Percentiles rank a stretch among this genome's conserved stretches.
phyloP scores from a whole-genome alignment of 495 filamentous ascomycete species.

The Lasiosphaeriaceae sp. region DNA sequence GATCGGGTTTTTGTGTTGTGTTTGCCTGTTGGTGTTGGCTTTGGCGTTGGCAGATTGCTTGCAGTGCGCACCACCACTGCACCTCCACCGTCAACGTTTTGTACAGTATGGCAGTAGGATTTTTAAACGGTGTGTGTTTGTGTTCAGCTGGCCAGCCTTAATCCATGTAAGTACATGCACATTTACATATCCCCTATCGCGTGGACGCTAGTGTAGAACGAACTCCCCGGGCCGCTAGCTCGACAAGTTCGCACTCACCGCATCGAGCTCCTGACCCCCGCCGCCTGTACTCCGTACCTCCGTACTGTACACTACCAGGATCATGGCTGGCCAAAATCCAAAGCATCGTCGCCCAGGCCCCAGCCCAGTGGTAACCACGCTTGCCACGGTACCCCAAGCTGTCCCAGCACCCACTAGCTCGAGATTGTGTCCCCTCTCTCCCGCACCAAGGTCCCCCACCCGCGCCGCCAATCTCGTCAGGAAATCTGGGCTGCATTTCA shows the following conservation, averaged over 20 bases:
- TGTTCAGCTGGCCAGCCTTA: too few species aligned
- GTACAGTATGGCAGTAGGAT: not conserved
- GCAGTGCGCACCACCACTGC: not conserved
- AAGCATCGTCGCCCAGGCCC: slow-evolving; percentile 21
- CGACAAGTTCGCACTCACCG: slow-evolving; percentile 17
- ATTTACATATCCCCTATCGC: not conserved
- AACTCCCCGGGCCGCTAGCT: slow-evolving; percentile 10
- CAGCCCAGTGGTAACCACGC: slow-evolving; percentile 21
- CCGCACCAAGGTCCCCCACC: slow-evolving; percentile 17
- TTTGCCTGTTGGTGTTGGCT: not conserved
- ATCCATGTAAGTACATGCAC: not conserved
- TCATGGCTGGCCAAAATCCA: slow-evolving; percentile 17
- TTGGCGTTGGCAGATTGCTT: not conserved
- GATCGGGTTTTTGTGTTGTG: too few species aligned
- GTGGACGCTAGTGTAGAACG: not conserved
- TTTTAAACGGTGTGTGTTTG: too few species aligned
- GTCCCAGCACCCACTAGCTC: slow-evolving; percentile 13
- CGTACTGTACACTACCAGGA: slow-evolving; percentile 8
- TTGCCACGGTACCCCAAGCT: slow-evolving; percentile 1
- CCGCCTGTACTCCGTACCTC: not conserved
- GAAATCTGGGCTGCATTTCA: slow-evolving; percentile 23
- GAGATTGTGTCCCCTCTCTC: slow-evolving; percentile 22
- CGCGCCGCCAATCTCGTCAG: slow-evolving; percentile 21
- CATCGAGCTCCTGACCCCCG: slow-evolving; percentile 6
- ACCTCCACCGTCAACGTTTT: not conserved